Base-by-base conservation (phyloP, 441 rosid species). In the Jatropha podagrica region DNA sequence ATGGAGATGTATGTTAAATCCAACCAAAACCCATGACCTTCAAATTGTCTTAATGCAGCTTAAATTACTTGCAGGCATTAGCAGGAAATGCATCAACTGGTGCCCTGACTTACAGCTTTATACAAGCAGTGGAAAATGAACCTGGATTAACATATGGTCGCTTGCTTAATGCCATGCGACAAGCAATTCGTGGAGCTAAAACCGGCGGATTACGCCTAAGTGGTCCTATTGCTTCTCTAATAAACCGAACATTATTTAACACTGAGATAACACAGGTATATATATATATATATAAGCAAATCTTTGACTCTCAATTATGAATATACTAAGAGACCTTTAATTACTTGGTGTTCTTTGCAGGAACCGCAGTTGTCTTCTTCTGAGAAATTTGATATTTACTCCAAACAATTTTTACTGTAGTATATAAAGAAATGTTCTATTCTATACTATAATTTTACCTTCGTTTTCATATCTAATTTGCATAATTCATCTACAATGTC, bases 41-140 rank as follows among this genome's bases (percentile, higher is more conserved):
- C 48, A 44, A 44, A 44, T 4, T 44, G 48, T 4, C 10, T 44
- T 6, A 44, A 44, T 44, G 6, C 10, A 11, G 48, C 48, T 54
- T 7, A 20, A 58, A n/a, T 20, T 23, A 11, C 11, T 14, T 70
- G 79, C 82, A 94, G 98, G 90, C 91, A n/a, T 87, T 94, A 68
- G 80, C 93, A 18, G 88, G 90, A 37, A 81, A 76, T 73, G 74
- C 84, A n/a, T 73, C 83, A 64, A 86, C 88, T 0, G 98, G 97
- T 40, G 97, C 94, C 12, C 72, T 90, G 88, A 92, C 97, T 5
- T 89, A 83, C 71, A 86, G 92, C 87, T 92, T 94, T 82, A 88
- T 92, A 40, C 88, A 90, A 64, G 90, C 94, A 4, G 84, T 92
- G 75, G 85, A 84, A 65, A 89, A 83, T 4, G 93, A 91, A 56